Evolutionary conservation across 768 basidiomycete genomes (phyloP), one percentile per base, ranked within the genome.

Genomic region (Mycena chlorophos): DNA sequence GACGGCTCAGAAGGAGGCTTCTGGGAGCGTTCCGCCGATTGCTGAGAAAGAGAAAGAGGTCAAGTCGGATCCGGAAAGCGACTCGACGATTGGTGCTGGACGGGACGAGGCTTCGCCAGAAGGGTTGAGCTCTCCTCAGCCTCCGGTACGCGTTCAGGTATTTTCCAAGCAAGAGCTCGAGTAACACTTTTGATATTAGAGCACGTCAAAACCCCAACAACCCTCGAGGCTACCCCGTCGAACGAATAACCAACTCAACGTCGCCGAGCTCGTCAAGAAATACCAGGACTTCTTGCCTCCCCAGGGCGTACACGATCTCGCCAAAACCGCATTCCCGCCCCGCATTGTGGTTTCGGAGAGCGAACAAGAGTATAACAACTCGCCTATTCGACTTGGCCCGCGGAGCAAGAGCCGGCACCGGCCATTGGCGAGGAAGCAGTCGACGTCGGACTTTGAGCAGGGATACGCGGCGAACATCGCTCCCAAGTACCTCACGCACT

Each of bases 401-500:
- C 79, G 84, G 31, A 77, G 66, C 58, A 82, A 78, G 60, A 75
- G 75, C 29, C 77, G 81, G 55, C 82, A 84, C 63, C 80, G 77
- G 34, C 62, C 77, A 43, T 70, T 79, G 39, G 63, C 72, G 14
- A 80, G 76, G 65, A 84, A 84, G 59, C 71, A 83, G 34, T 86
- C 87, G 8, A 77, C 78, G 10, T 95, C 94, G 5, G 94, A 96
- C 66, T 92, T 92, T 51, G 94, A 96, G 71, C 84, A 89, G 53
- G 85, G 94, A 45, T 96, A 95, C 71, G 93, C 94, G 3, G 90
- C 87, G n/a, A 94, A 94, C 65, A 86, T 94, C 55, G 93, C 91
- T 1, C 88, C 92, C 2, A 79, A 82, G 60, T 87, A 91, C 61
- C 74, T 87, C 22, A 83, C 82, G 10, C 80, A 79, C 59, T 66